Conservation (phyloP, 176 grass and related monocot genomes). For the Oryza punctata region DNA sequence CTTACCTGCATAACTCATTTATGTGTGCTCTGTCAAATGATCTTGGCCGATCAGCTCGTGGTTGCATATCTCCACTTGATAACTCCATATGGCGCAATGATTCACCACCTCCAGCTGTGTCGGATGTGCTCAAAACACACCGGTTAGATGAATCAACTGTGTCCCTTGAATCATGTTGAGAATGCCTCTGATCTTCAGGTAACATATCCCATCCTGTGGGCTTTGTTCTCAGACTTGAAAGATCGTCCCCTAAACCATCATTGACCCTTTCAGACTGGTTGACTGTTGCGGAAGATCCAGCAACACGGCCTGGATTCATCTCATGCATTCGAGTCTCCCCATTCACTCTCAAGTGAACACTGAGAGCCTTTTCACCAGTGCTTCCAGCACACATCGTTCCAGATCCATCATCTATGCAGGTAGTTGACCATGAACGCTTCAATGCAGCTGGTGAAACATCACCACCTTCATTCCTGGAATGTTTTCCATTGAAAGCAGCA, state of each 20-base stretch:
- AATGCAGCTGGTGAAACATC: slow-evolving; percentile 35
- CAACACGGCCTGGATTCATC: slow-evolving; percentile 22
- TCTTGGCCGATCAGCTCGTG: slow-evolving; percentile 36
- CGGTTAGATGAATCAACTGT: slow-evolving; percentile 34
- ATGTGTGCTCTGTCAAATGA: slow-evolving; percentile 52
- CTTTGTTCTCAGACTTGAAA: slow-evolving; percentile 50
- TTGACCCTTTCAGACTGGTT: slow-evolving; percentile 28
- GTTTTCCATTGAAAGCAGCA: slow-evolving; percentile 37
- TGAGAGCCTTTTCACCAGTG: slow-evolving; percentile 23
- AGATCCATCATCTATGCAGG: slow-evolving; percentile 41
- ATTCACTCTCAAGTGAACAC: slow-evolving; percentile 30
- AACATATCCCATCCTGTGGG: slow-evolving; percentile 75
- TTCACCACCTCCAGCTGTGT: slow-evolving; percentile 30
- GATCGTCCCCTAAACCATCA: slow-evolving; percentile 45
- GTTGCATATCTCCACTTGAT: slow-evolving; percentile 52
- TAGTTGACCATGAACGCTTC: slow-evolving; percentile 46
- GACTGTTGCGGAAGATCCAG: slow-evolving; percentile 32
- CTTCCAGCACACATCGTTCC: slow-evolving; percentile 22
- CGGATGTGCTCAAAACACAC: slow-evolving; percentile 39
- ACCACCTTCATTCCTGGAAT: slow-evolving; percentile 25
- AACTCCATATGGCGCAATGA: slow-evolving; percentile 28
- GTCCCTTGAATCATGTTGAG: slow-evolving; percentile 41
- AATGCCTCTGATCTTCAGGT: slow-evolving; percentile 49
- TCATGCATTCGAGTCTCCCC: slow-evolving; percentile 32
- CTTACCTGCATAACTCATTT: slow-evolving; percentile 72